Evolutionary conservation across 768 basidiomycete genomes (phyloP).

Genomic region (Rhizopogon rudus): DNA sequence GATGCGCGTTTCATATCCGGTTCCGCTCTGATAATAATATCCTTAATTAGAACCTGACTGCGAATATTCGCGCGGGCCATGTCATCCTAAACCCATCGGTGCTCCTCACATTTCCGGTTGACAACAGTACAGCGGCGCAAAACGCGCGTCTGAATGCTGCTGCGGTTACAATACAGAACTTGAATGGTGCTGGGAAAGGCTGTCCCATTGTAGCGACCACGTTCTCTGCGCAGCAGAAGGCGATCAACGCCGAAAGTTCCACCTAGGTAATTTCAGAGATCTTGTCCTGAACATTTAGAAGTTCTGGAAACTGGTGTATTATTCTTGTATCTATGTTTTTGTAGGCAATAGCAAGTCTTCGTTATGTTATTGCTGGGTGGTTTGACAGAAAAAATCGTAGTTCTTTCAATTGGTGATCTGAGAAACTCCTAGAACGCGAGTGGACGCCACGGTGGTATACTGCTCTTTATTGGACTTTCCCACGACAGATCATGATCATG

Average conservation of each 20-base stretch:
- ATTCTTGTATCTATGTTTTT: background rate
- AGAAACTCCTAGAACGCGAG: no score
- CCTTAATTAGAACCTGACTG: slow-evolving; percentile 25
- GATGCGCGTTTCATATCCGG: background rate
- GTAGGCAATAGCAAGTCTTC: background rate
- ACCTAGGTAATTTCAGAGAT: slow-evolving; percentile 3
- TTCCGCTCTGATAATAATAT: background rate
- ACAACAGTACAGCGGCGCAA: slow-evolving; percentile 34
- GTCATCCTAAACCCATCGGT: slow-evolving; percentile 39
- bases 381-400: no score
- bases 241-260: slow-evolving; percentile 10
- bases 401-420: no score
- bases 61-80: slow-evolving; percentile 36
- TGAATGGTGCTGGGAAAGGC: slow-evolving; percentile 60
- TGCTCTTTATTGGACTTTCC: no score
- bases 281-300: background rate
- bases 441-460: no score
- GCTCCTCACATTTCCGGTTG: slow-evolving; percentile 37
- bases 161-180: slow-evolving; percentile 65
- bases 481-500: no score
- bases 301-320: background rate
- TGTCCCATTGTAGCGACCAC: slow-evolving; percentile 64
- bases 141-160: slow-evolving; percentile 50
- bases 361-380: background rate
- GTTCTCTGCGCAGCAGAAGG: slow-evolving; percentile 37